Evolutionary conservation across 2,329 filamentous ascomycete species (phyloP), one percentile per base, ranked within the genome.

Genomic region (Calonectria hongkongensis): DNA sequence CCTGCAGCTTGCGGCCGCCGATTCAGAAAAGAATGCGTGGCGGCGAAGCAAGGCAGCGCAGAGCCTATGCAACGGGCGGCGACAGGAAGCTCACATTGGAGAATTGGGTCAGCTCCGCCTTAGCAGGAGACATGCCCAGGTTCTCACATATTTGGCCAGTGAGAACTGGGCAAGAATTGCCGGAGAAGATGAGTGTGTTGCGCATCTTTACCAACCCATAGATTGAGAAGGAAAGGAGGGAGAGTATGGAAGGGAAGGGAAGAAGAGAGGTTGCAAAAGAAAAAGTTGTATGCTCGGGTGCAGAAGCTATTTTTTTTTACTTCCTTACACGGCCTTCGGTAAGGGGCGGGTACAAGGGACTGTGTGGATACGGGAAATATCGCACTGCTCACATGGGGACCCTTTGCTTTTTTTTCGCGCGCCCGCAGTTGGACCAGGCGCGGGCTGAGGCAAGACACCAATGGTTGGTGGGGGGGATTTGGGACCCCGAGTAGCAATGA

Each of bases 71-170:
- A 45, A 75, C 63, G 66, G 48, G 75, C 63, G 66, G 70, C 74
- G 70, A 73, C 74, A 77, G 81, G 79, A 79, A 85, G 86, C 87
- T 87, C 86, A 91, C 91, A 89, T 93, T 93, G 83, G 92, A 91
- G 86, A 93, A 93, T 84, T 93, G 91, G 72, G 91, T 90, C 79
- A 93, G 88, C 86, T 93, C 91, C 78, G 91, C 90, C 74, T 89
- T 86, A 75, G 91, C 92, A 79, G 91, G 88, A 75, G 86, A 85
- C 91, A 92, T 93, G 80, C 91, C 91, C 83, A 93, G 84, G 79
- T 92, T 93, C 83, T 90, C 89, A 83, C 92, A 93, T 88, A 93
- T 93, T 79, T 92, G 90, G 71, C 85, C 86, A 21, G 91, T 91
- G 81, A 93, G 89, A 73, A 86, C 88, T 74, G 91, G 91, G 86